Conservation (phyloP, 306 rosid species). For the Quercus aquifolioides region DNA sequence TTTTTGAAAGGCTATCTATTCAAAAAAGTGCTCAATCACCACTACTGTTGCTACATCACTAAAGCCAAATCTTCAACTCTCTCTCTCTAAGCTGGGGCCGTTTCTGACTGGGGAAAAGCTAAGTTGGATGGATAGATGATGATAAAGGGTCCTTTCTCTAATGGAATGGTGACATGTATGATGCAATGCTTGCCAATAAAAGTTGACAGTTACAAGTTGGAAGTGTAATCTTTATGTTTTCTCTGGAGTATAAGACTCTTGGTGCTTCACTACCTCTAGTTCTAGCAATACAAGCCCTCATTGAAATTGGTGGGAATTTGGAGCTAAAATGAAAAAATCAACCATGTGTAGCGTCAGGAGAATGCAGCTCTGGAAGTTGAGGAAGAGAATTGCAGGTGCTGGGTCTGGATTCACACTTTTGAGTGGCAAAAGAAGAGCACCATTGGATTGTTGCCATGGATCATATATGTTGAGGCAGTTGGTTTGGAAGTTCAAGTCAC, state of each 20-base stretch:
- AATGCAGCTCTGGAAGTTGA: constrained; percentile 36
- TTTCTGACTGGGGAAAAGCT: constrained; percentile 28
- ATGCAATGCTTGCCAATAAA: too few species aligned
- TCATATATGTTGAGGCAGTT: constrained; percentile 35
- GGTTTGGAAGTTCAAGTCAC: constrained; percentile 50
- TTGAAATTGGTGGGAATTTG: constrained; percentile 14
- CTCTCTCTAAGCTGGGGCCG: constrained; percentile 36
- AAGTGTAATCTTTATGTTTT: constrained; percentile 25
- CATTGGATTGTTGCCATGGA: constrained; percentile 29
- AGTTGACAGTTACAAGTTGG: constrained; percentile 5
- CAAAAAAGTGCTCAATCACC: constrained; percentile 20
- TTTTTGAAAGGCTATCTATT: constrained; percentile 21
- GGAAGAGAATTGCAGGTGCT: constrained; percentile 36
- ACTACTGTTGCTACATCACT: constrained; percentile 43
- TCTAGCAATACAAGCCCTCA: constrained; percentile 11
- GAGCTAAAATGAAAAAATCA: constrained; percentile 44
- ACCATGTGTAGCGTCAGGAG: constrained; percentile 35
- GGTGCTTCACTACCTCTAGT: not conserved
- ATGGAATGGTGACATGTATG: constrained; percentile 28
- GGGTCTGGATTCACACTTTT: constrained; percentile 51
- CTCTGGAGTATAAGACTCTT: constrained; percentile 12
- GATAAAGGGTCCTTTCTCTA: constrained; percentile 39
- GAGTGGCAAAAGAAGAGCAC: constrained; percentile 21
- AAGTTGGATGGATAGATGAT: constrained; percentile 27
- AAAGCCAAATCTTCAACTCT: constrained; percentile 27